phyloP scores from a whole-genome alignment of 441 rosid species.

The Brassica hybrid region DNA sequence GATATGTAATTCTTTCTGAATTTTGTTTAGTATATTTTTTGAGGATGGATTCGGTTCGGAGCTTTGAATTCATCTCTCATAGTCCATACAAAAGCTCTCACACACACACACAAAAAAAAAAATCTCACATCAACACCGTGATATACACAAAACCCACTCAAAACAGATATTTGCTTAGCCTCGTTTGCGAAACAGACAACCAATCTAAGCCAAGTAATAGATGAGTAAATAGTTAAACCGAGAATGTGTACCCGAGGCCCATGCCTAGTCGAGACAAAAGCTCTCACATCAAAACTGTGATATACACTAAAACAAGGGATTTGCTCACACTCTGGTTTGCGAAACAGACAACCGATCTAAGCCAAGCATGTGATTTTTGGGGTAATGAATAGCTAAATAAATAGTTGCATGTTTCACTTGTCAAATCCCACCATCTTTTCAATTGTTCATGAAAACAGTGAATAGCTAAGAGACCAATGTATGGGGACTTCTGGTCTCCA shows the following conservation, averaged over 20 bases:
- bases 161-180: conserved; percentile 31
- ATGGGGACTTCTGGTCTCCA: conserved; percentile 37
- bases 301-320: conserved; percentile 27
- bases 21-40: background rate
- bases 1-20: background rate
- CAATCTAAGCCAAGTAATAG: conserved; percentile 10
- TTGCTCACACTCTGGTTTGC: conserved; percentile 21
- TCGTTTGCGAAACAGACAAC: conserved; percentile 25
- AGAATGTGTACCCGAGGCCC: background rate
- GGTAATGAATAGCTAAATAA: conserved; percentile 9
- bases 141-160: conserved; percentile 39
- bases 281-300: conserved; percentile 28
- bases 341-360: conserved; percentile 17
- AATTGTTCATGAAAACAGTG: conserved; percentile 38
- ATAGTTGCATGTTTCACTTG: conserved; percentile 34
- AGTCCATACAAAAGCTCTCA: conserved; percentile 35
- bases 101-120: conserved; percentile 37
- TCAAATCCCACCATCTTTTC: conserved; percentile 43
- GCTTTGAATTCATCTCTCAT: background rate
- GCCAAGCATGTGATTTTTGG: conserved; percentile 19
- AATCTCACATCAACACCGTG: conserved; percentile 27
- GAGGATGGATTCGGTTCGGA: background rate
- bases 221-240: conserved; percentile 11
- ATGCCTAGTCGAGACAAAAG: conserved; percentile 28
- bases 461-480: conserved; percentile 12